These are phyloP conservation scores for Leucosporidium scottii DNA, from an alignment of 768 basidiomycete species.

Conservation along the genomic window DNA sequence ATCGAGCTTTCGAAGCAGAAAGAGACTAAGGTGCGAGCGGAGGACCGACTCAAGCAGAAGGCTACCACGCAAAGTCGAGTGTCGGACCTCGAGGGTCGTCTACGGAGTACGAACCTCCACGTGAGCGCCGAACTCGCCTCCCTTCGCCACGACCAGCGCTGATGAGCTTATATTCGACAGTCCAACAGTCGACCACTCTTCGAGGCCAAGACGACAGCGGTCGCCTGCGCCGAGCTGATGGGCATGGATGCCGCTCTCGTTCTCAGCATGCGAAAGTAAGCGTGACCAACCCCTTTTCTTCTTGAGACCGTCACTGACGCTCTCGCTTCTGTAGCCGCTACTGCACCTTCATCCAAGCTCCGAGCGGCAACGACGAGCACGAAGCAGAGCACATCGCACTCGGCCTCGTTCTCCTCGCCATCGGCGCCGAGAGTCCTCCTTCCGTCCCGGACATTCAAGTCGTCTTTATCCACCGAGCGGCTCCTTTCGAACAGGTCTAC, in stretches of 20 bases:
- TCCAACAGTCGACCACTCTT: not conserved
- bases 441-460: slow-evolving; percentile 6
- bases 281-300: fast-evolving
- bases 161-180: no score
- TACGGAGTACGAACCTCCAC: not conserved
- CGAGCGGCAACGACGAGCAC: not conserved
- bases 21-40: not conserved
- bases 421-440: slow-evolving; percentile 11
- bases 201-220: not conserved
- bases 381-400: slow-evolving; percentile 14
- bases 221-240: slow-evolving; percentile 12
- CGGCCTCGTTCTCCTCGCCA: slow-evolving; percentile 10
- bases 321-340: not conserved
- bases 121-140: no score
- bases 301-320: not conserved
- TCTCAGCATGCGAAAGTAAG: slow-evolving; percentile 12
- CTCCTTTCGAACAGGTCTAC: not conserved
- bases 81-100: slow-evolving; percentile 7
- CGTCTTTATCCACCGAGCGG: slow-evolving; percentile 20
- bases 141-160: no score
- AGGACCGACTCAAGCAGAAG: not conserved
- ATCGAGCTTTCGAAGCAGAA: not conserved
- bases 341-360: slow-evolving; percentile 15
- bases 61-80: not conserved
- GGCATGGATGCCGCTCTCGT: slow-evolving; percentile 5